Evolutionary conservation across 2,329 filamentous ascomycete genomes (phyloP).

Genomic region (Aspergillus sp.): DNA sequence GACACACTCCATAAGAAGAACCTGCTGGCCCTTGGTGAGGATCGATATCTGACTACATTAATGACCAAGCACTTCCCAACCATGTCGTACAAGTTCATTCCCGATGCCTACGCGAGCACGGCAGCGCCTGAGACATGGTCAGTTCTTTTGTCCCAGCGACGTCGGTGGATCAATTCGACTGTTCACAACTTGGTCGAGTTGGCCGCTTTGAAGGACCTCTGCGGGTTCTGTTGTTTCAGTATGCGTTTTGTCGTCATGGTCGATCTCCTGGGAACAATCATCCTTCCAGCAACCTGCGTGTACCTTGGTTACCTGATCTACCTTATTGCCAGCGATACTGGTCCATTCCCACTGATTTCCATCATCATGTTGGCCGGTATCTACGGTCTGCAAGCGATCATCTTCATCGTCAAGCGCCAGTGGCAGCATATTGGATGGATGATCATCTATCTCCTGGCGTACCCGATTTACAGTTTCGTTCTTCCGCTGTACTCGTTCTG

Average conservation of each 20-base stretch:
- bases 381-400: constrained; percentile 92
- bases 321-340: constrained; percentile 67
- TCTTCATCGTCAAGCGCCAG: constrained; percentile 95
- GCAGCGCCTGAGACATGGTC: constrained; percentile 94
- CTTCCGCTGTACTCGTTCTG: constrained; percentile 98
- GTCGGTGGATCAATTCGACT: constrained; percentile 99
- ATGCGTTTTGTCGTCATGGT: constrained; percentile 97
- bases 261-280: constrained; percentile 89
- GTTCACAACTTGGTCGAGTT: constrained; percentile 95
- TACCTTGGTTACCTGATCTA: constrained; percentile 92
- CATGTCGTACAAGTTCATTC: constrained; percentile 96
- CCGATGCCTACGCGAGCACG: constrained; percentile 90
- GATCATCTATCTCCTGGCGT: constrained; percentile 87
- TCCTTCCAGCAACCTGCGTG: constrained; percentile 83
- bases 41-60: constrained; percentile 94
- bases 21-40: constrained; percentile 87
- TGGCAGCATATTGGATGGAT: constrained; percentile 99
- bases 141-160: constrained; percentile 93
- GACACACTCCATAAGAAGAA: constrained; percentile 97
- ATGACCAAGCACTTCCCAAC: constrained; percentile 97
- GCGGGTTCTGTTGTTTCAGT: constrained; percentile 97
- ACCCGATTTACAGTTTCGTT: constrained; percentile 88
- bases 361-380: constrained; percentile 87
- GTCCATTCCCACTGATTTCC: constrained; percentile 83
- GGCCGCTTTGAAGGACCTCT: constrained; percentile 88